These are phyloP conservation scores for Tolypocladium tropicale DNA, from an alignment of 2,329 filamentous ascomycete species.

Conservation along the genomic window DNA sequence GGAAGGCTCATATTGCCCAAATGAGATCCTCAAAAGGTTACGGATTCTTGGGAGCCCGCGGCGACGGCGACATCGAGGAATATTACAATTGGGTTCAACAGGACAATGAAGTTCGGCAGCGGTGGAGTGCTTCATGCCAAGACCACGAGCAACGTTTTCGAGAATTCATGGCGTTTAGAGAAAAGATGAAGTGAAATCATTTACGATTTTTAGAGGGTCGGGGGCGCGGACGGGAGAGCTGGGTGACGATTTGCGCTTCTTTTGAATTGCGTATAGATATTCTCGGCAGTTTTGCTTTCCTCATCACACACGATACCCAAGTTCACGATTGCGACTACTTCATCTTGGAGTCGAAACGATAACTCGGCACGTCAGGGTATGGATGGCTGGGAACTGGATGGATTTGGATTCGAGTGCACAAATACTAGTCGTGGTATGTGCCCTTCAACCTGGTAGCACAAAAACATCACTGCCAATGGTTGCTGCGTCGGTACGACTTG, in stretches of 20 bases:
- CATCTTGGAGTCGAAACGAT: conserved; percentile 1
- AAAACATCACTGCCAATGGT: not conserved
- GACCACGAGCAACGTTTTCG: conserved; percentile 49
- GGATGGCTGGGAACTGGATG: not conserved
- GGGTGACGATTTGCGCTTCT: not conserved
- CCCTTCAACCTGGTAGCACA: not conserved
- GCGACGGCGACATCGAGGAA: conserved; percentile 38
- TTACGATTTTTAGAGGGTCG: not conserved
- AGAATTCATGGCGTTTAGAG: conserved; percentile 42
- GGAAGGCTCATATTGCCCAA: conserved; percentile 32
- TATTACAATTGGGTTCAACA: conserved; percentile 53
- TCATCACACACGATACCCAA: conserved; percentile 5
- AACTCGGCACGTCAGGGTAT: not conserved
- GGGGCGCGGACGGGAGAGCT: conserved; percentile 1
- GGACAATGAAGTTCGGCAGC: conserved; percentile 51
- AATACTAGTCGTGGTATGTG: not conserved
- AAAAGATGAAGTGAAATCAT: conserved; percentile 27
- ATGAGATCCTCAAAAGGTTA: conserved; percentile 31
- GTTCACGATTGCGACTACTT: not conserved
- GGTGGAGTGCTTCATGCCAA: conserved; percentile 50
- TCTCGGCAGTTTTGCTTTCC: not conserved
- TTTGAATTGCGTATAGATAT: not conserved
- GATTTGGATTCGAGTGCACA: not conserved
- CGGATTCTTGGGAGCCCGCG: conserved; percentile 31
- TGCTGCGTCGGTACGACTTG: not conserved